Evolutionary conservation across 2,329 filamentous ascomycete species (phyloP).

Genomic region (Pseudocercospora ulei): DNA sequence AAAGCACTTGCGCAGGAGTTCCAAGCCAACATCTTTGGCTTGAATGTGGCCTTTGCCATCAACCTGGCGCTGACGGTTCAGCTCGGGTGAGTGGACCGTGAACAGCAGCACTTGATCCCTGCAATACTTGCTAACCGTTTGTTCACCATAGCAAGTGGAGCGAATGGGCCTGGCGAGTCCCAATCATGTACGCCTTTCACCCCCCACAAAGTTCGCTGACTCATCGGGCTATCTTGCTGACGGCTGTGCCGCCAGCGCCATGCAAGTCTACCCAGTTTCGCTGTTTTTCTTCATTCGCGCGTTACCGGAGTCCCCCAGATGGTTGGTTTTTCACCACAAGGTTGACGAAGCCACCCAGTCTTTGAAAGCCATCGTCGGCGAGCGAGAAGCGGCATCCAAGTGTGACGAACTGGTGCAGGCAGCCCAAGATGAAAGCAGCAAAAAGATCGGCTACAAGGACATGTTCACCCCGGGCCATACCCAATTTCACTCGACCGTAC

Average conservation of each 20-base stretch:
- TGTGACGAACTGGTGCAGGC: constrained; percentile 45
- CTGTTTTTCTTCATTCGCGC: constrained; percentile 46
- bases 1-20: constrained; percentile 54
- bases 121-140: no score
- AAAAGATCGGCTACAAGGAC: constrained; percentile 46
- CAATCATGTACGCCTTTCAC: constrained; percentile 44
- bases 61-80: constrained; percentile 48
- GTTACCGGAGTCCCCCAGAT: constrained; percentile 50
- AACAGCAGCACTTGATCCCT: no score
- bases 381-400: constrained; percentile 42
- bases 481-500: constrained; percentile 50
- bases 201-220: neutral
- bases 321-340: constrained; percentile 47
- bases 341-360: constrained; percentile 45
- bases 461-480: constrained; percentile 49
- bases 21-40: constrained; percentile 54
- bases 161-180: constrained; percentile 54
- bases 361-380: constrained; percentile 44
- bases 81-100: no score
- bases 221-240: no score
- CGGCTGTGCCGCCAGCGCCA: constrained; percentile 31
- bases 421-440: constrained; percentile 42
- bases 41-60: constrained; percentile 53
- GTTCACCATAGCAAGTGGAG: no score
- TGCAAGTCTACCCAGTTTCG: constrained; percentile 51